Conservation (phyloP, 2,329 filamentous ascomycete genomes). For the Pezicula neosporulosa region DNA sequence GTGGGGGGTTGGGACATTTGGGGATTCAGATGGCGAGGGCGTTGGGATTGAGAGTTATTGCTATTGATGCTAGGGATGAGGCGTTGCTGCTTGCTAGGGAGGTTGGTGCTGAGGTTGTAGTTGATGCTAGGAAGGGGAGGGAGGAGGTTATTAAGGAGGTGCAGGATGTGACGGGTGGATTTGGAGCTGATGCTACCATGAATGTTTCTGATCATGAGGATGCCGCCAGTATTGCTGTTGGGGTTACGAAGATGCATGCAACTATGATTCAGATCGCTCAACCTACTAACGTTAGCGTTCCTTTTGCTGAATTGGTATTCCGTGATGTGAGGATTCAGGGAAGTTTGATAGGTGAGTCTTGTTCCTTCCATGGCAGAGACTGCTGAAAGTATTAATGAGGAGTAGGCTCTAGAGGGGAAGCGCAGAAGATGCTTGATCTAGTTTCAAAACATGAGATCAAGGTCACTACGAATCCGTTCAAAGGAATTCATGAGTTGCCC, state of each 20-base stretch:
- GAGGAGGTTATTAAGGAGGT: constrained; percentile 44
- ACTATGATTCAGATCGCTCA: constrained; percentile 57
- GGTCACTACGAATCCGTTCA: constrained; percentile 47
- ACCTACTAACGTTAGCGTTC: constrained; percentile 32
- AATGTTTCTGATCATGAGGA: constrained; percentile 48
- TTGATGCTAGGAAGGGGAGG: constrained; percentile 48
- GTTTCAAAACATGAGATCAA: constrained; percentile 43
- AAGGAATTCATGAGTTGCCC: constrained; percentile 47
- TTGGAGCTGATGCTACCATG: constrained; percentile 49
- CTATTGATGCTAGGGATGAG: constrained; percentile 50
- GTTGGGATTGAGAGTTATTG: constrained; percentile 47
- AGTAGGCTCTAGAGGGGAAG: constrained; percentile 38
- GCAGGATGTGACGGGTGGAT: constrained; percentile 41
- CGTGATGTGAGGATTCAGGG: constrained; percentile 49
- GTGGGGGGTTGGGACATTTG: constrained; percentile 51
- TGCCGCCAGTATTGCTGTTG: constrained; percentile 47
- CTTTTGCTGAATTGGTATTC: constrained; percentile 46
- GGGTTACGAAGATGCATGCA: constrained; percentile 57
- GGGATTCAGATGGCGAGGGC: constrained; percentile 46
- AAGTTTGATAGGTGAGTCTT: constrained; percentile 29
- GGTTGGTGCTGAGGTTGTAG: constrained; percentile 46
- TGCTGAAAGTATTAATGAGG: neutral
- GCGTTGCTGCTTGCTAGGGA: constrained; percentile 44
- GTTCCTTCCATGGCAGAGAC: neutral
- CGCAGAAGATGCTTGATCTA: constrained; percentile 42